Conservation (phyloP, 1,139 yeast species). For the Blastobotrys proliferans region DNA sequence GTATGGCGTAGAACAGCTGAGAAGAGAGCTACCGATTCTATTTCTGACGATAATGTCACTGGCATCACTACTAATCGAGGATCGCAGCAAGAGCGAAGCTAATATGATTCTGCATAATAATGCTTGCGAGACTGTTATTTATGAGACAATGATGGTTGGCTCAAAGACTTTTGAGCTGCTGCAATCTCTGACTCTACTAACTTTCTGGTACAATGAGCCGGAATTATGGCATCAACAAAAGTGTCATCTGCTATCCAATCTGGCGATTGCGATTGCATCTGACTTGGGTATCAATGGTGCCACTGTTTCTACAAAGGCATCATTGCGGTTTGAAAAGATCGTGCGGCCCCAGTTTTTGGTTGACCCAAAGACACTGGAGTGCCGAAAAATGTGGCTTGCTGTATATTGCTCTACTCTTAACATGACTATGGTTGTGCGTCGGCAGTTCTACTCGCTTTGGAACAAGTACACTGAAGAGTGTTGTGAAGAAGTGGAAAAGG, state of each 20-base stretch:
- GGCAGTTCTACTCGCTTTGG: slow-evolving; percentile 34
- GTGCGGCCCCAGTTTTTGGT: slow-evolving; percentile 36
- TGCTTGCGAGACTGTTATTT: slow-evolving; percentile 54
- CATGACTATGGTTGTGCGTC: slow-evolving; percentile 31
- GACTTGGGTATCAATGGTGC: slow-evolving; percentile 69
- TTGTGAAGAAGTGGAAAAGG: slow-evolving; percentile 45
- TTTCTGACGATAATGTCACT: slow-evolving; percentile 64
- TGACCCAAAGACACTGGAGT: slow-evolving; percentile 36
- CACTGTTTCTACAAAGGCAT: slow-evolving; percentile 18
- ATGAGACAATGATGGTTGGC: slow-evolving; percentile 68
- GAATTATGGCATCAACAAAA: slow-evolving; percentile 77
- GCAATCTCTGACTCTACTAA: slow-evolving; percentile 55
- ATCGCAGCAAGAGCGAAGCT: slow-evolving; percentile 36
- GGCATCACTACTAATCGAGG: slow-evolving; percentile 43
- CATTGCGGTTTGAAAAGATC: slow-evolving; percentile 31
- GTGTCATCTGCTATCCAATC: slow-evolving; percentile 61
- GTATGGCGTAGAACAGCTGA: slow-evolving; percentile 45
- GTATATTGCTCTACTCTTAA: slow-evolving; percentile 32
- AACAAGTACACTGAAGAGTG: slow-evolving; percentile 62
- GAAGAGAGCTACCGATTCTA: slow-evolving; percentile 53
- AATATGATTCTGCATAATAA: slow-evolving; percentile 52
- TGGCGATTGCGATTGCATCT: slow-evolving; percentile 66
- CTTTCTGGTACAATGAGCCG: slow-evolving; percentile 80
- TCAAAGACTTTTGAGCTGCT: slow-evolving; percentile 65
- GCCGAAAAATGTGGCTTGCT: slow-evolving; percentile 33